Conservation (phyloP, 2,329 filamentous ascomycete species). For the Aspergillus fischeri region DNA sequence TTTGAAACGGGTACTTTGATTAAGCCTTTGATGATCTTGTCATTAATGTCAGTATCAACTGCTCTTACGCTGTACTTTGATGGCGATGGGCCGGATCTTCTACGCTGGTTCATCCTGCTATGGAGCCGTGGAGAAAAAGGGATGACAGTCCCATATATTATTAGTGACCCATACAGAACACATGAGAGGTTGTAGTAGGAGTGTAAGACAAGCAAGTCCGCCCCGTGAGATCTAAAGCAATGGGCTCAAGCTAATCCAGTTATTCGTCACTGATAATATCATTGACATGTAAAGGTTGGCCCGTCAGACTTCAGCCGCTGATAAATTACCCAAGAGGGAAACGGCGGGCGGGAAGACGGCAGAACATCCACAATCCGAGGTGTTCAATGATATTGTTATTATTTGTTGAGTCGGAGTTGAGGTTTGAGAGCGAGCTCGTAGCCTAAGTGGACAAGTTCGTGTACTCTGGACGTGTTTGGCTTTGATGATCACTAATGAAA, state of each 20-base stretch:
- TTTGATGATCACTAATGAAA: neutral
- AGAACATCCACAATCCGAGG: neutral
- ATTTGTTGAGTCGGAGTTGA: neutral
- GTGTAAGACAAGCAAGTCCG: neutral
- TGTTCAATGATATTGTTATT: neutral
- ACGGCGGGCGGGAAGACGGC: neutral
- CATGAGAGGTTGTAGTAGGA: neutral
- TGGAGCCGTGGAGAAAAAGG: neutral
- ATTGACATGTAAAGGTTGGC: neutral
- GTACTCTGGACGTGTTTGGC: neutral
- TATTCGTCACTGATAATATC: neutral
- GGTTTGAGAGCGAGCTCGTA: neutral
- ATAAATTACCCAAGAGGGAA: neutral
- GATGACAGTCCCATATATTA: neutral
- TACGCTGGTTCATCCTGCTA: conserved; percentile 11
- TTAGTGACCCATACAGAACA: neutral
- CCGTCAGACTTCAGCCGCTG: neutral
- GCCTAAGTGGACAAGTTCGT: neutral
- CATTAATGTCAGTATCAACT: neutral
- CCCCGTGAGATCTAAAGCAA: neutral
- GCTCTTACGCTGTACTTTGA: neutral
- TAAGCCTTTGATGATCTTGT: neutral
- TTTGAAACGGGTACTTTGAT: neutral
- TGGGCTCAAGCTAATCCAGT: neutral
- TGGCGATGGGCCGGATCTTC: conserved; percentile 6